These are phyloP conservation scores for Fusarium sp. DNA, from an alignment of 2,329 filamentous ascomycete species.

Conservation along the genomic window DNA sequence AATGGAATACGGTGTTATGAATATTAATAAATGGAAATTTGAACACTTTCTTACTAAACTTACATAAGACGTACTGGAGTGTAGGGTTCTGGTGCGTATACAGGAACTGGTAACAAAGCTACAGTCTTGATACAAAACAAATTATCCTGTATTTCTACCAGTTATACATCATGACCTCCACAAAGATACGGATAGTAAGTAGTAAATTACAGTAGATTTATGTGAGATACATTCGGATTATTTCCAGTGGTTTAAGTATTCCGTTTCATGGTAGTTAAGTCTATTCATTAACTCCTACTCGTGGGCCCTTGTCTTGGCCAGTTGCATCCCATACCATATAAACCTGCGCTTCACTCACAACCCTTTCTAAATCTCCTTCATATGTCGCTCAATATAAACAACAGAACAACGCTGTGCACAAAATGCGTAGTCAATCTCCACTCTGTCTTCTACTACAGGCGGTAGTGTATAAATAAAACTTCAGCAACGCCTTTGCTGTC, in stretches of 20 bases:
- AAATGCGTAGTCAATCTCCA: constrained; percentile 7
- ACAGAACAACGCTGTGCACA: constrained; percentile 25
- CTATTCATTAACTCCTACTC: constrained; percentile 36
- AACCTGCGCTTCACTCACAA: constrained; percentile 6
- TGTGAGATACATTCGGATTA: not conserved
- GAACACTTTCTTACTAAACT: not conserved
- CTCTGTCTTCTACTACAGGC: constrained; percentile 11
- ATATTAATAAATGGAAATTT: not conserved
- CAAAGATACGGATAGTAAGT: not conserved
- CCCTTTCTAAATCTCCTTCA: constrained; percentile 25
- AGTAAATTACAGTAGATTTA: not conserved
- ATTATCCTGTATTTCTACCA: not conserved
- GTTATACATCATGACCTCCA: not conserved
- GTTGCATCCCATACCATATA: constrained; percentile 15
- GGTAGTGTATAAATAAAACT: constrained; percentile 11
- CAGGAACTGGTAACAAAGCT: not conserved
- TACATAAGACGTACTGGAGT: not conserved
- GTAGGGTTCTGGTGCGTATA: not conserved
- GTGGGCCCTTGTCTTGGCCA: constrained; percentile 5
- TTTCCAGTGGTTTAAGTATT: not conserved
- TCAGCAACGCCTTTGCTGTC: constrained; percentile 37
- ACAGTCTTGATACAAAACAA: not conserved
- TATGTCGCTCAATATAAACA: constrained; percentile 12
- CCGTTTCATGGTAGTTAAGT: not conserved
- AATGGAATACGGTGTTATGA: not conserved